Conservation (phyloP, 2,329 filamentous ascomycete genomes). For the Xylaria polymorpha region DNA sequence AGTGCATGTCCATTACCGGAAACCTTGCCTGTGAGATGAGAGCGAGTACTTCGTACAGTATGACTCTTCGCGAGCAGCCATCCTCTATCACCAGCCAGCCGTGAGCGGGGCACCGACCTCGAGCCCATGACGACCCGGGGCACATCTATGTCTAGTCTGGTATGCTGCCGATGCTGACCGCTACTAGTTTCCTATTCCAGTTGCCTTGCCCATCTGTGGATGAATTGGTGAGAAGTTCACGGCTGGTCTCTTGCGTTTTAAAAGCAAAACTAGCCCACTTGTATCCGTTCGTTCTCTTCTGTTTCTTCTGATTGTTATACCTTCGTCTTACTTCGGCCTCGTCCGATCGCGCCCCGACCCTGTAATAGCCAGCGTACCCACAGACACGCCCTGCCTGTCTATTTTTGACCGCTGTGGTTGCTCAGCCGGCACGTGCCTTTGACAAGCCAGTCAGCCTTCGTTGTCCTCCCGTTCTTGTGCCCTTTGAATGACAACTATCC, state of each 20-base stretch:
- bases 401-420: slow-evolving; percentile 21
- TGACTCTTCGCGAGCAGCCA: slow-evolving; percentile 32
- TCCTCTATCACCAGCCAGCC: not conserved
- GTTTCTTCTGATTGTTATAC: slow-evolving; percentile 19
- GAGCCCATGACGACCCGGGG: not conserved
- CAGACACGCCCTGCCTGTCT: slow-evolving; percentile 23
- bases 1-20: slow-evolving; percentile 16
- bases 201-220: slow-evolving; percentile 12
- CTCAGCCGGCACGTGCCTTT: slow-evolving; percentile 25
- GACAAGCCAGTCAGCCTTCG: slow-evolving; percentile 3
- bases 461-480: slow-evolving; percentile 20
- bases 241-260: slow-evolving; percentile 16
- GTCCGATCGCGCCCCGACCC: slow-evolving; percentile 27
- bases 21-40: slow-evolving; percentile 3
- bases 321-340: slow-evolving; percentile 8
- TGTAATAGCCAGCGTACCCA: slow-evolving; percentile 24
- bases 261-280: slow-evolving; percentile 26
- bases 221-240: slow-evolving; percentile 8
- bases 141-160: slow-evolving; percentile 3
- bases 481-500: slow-evolving; percentile 55
- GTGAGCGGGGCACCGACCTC: not conserved
- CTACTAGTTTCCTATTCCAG: slow-evolving; percentile 23
- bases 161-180: slow-evolving; percentile 23
- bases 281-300: slow-evolving; percentile 10
- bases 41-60: not conserved